Conservation (phyloP, 2,329 filamentous ascomycete genomes). For the Trichophyton rubrum region DNA sequence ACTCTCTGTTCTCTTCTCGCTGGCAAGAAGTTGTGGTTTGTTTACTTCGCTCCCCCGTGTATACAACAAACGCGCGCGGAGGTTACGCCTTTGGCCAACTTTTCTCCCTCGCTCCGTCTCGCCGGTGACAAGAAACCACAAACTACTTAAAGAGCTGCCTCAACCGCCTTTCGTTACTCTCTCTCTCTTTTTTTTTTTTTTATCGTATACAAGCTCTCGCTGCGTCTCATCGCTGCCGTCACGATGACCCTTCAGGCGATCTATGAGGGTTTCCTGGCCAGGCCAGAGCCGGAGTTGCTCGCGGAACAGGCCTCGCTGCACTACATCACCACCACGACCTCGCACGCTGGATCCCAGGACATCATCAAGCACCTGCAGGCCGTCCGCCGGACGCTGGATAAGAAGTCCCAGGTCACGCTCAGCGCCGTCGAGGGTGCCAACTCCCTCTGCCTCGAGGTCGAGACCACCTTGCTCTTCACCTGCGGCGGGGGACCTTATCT, state of each 20-base stretch:
- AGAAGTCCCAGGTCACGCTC: slow-evolving; percentile 68
- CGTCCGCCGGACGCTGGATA: slow-evolving; percentile 62
- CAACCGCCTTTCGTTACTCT: neutral
- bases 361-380: slow-evolving; percentile 71
- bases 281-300: slow-evolving; percentile 52
- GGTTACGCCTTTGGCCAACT: neutral
- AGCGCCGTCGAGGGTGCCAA: slow-evolving; percentile 58
- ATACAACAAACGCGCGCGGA: neutral
- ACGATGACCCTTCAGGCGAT: slow-evolving; percentile 34
- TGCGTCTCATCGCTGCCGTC: neutral
- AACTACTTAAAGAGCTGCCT: neutral
- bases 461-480: slow-evolving; percentile 71
- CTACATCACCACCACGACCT: slow-evolving; percentile 81
- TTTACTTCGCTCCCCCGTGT: neutral
- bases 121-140: too few species aligned
- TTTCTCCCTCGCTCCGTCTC: neutral
- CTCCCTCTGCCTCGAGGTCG: slow-evolving; percentile 62
- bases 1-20: neutral
- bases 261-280: slow-evolving; percentile 62
- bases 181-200: neutral
- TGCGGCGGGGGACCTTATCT: slow-evolving; percentile 75
- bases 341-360: slow-evolving; percentile 55
- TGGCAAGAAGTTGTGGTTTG: neutral
- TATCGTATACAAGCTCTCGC: neutral
- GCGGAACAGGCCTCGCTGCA: slow-evolving; percentile 57